These are phyloP conservation scores for Neurospora sp. DNA, from an alignment of 495 filamentous ascomycete species.

Conservation along the genomic window DNA sequence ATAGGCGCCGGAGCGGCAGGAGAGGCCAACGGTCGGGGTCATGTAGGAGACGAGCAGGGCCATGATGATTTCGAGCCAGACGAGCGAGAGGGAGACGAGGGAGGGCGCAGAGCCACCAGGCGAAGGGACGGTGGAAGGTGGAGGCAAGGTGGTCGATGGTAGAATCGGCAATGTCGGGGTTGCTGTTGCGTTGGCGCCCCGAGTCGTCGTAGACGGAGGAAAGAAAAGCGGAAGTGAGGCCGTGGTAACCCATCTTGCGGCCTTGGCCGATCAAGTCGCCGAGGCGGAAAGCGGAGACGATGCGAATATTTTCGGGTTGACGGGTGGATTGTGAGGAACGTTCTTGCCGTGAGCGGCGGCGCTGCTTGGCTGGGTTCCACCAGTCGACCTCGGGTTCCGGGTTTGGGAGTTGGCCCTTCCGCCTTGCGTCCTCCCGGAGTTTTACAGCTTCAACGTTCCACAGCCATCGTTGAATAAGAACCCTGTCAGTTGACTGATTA, in stretches of 20 bases:
- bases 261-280: no score
- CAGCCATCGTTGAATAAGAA: constrained; percentile 5
- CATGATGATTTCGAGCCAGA: constrained; percentile 4
- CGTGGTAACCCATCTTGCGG: constrained; percentile 27
- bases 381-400: neutral
- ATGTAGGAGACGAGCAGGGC: no score
- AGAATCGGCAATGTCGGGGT: constrained; percentile 32
- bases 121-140: neutral
- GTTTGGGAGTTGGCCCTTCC: neutral
- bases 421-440: neutral
- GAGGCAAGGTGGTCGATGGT: constrained; percentile 25
- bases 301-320: neutral
- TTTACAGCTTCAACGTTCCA: constrained; percentile 9
- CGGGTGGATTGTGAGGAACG: neutral
- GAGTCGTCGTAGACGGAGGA: constrained; percentile 24
- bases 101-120: constrained; percentile 8
- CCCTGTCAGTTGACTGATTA: constrained; percentile 16
- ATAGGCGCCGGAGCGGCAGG: no score
- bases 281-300: no score
- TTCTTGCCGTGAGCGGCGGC: neutral
- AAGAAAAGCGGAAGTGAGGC: constrained; percentile 35
- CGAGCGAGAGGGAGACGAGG: constrained; percentile 20
- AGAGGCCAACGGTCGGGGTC: no score
- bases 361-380: neutral
- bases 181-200: constrained; percentile 8